A percentile compares a stretch with the other conserved stretches of the same genome.
These are phyloP conservation scores for Paraconiothyrium sp. DNA, from an alignment of 2,329 filamentous ascomycete genomes.

Conservation along the genomic window DNA sequence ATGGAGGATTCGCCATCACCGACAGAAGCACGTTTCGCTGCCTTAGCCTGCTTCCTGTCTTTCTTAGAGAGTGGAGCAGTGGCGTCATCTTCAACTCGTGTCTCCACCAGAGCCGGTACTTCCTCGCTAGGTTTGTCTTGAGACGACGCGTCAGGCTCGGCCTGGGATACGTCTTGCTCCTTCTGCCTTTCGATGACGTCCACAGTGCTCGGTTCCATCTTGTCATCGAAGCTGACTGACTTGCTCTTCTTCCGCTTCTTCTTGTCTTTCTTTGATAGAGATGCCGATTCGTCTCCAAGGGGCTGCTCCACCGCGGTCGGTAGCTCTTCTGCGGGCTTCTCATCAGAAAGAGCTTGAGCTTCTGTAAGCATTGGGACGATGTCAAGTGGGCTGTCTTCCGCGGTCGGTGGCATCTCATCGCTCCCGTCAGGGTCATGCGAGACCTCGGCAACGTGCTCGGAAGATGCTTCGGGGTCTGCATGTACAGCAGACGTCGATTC, in stretches of 20 bases:
- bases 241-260: constrained; percentile 38
- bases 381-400: not conserved
- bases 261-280: constrained; percentile 36
- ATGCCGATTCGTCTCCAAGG: constrained; percentile 15
- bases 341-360: not conserved
- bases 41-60: constrained; percentile 31
- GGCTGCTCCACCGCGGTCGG: not conserved
- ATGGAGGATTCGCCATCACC: not conserved
- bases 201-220: not conserved
- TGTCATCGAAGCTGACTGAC: constrained; percentile 20
- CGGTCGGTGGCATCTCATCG: too few relatives aligned
- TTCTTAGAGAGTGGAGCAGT: constrained; percentile 28
- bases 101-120: not conserved
- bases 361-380: not conserved
- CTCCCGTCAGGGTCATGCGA: too few relatives aligned
- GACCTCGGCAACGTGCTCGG: too few relatives aligned
- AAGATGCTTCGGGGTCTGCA: too few relatives aligned
- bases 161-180: too few relatives aligned
- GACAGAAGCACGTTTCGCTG: constrained; percentile 27
- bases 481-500: not conserved
- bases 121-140: not conserved
- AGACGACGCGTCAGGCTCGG: not conserved
- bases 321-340: constrained; percentile 1
- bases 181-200: not conserved
- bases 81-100: not conserved